Base-by-base conservation (phyloP, 2,329 filamentous ascomycete species). In the Septoria petroselini region DNA sequence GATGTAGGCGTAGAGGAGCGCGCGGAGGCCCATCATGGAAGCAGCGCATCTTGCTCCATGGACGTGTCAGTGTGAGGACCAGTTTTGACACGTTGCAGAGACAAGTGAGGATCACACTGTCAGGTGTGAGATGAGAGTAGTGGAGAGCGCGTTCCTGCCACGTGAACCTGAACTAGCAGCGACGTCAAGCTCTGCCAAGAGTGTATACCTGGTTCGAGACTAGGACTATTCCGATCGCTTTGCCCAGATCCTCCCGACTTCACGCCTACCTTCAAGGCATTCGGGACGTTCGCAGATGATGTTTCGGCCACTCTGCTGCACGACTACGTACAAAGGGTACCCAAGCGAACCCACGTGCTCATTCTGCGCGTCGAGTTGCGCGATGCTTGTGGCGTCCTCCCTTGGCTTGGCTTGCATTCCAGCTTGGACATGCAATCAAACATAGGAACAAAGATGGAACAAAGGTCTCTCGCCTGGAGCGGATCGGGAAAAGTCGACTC, bases 1-100 rank as follows among this genome's bases (percentile, higher is more conserved):
- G 58, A 95, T 68, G 76, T 95, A 96, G 68, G 86, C 79, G 65
- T 86, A 69, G 58, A 94, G 74, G 65, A 91, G 83, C 61, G 70
- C 70, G 57, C 65, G 66, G 63, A 79, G 65, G 52, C 61, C 63
- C 63, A 70, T 69, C 45, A 54, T 59, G 52, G 23, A 37, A 14
- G 19, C 27, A 40, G 29, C 14, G 41, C 29, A 44, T 44, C 14
- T 44, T 44, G 41, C 15, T 37, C 19, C 12, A 23, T 12, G 18
- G 31, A 19, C 30, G 25, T 44, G 11, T 17, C 19, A 11, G 12
- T 3, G 4, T 18, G n/a, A 35, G 7, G 7, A 14, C 17, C 33
- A 14, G 15, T 35, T 15, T 3, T 35, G 33, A 14, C 33, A 15
- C 11, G 33, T 35, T 35, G 30, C 30, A 33, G 30, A 18, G 23